Base-by-base conservation (phyloP, 2,329 filamentous ascomycete species). In the Rhexocercosporidium sp. region DNA sequence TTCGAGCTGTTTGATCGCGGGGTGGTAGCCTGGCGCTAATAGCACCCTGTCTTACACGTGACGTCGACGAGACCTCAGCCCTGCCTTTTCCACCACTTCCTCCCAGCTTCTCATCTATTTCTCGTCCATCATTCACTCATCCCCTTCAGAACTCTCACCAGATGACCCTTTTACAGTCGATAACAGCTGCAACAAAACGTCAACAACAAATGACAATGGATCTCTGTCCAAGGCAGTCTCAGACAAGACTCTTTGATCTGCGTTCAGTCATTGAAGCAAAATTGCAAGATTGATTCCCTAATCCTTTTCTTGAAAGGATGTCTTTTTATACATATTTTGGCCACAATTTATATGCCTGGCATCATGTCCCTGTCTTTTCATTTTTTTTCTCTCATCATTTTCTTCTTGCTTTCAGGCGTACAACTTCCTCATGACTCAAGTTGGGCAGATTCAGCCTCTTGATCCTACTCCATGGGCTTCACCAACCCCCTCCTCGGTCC, bases 351-450 rank as follows among this genome's bases (percentile, higher is more conserved):
- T 68, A 71, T 71, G 25, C 67, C 20, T 53, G 18, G 5, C 9
- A n/a, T 18, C 34, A 63, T 63, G 34, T 44, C 25, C 49, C 47
- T 11, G 27, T 53, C 8, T 44, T 34, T n/a, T 34, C 34, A 47
- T 22, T 65, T 56, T 56, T 27, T 11, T 51, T 56, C 56, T 37
- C n/a, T n/a, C n/a, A 20, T 60, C 64, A 60, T 60, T 65, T 60
- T 66, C 39, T 3, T 62, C 61, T 67, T 65, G 39, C 37, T 46
- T 64, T 22, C 27, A 64, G 39, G 1, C 37, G 34, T 31, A 44
- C 20, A 29, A 22, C 34, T 34, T 18, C 49, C 53, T 27, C 54
- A 70, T 72, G 70, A 47, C 65, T 59, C 65, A 67, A 67, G 66
- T 51, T 25, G 57, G 22, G 31, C 37, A 53, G 29, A 60, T 64